These are phyloP conservation scores for Telfairia occidentalis DNA, from an alignment of 331 rosid genomes.

Conservation along the genomic window DNA sequence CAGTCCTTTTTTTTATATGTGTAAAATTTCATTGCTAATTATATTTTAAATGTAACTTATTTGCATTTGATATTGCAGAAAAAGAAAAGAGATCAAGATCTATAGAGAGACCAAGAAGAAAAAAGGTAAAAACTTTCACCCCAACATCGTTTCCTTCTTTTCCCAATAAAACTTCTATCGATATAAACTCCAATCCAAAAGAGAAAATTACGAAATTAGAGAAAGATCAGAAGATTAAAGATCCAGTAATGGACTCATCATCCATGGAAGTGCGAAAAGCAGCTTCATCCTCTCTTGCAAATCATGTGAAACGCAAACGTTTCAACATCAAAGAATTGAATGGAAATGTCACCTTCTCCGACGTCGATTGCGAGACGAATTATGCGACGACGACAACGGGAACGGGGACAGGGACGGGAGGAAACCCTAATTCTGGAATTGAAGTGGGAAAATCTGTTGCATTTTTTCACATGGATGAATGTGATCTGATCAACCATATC, in stretches of 20 bases:
- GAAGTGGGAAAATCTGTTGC: neutral
- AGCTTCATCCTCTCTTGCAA: neutral
- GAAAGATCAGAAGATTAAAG: too few relatives aligned
- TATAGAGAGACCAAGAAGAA: neutral
- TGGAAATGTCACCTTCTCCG: neutral
- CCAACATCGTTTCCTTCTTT: neutral
- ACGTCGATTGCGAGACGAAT: neutral
- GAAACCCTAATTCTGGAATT: neutral
- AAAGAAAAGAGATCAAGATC: neutral
- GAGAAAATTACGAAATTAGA: too few relatives aligned
- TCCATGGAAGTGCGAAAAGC: neutral
- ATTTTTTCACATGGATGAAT: neutral
- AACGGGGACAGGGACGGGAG: neutral
- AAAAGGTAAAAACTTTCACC: neutral
- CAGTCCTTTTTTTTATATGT: too few relatives aligned
- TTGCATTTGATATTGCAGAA: neutral
- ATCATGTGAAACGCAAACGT: neutral
- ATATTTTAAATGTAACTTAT: too few relatives aligned
- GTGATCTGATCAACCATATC: slow-evolving; percentile 11
- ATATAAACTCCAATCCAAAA: neutral
- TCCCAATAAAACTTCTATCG: neutral
- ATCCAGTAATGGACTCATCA: neutral
- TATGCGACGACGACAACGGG: neutral
- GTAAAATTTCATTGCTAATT: too few relatives aligned
- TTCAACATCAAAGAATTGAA: neutral